phyloP scores from a whole-genome alignment of 1,284 basidiomycete species.

The Leccinum griseonigrum region DNA sequence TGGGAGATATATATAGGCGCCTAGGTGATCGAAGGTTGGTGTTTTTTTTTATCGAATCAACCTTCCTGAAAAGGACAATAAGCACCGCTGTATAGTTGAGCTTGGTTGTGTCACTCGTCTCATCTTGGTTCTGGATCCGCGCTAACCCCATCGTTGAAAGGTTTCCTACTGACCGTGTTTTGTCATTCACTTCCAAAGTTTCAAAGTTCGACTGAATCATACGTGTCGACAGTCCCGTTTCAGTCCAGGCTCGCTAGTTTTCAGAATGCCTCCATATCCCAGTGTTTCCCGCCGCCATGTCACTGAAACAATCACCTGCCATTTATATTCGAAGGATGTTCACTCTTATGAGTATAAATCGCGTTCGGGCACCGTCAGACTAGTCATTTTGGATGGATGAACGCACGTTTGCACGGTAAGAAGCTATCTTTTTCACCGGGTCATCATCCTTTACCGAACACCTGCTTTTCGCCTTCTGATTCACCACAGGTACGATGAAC shows the following conservation, averaged over 20 bases:
- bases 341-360: background rate
- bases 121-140: background rate
- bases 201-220: conserved; percentile 5
- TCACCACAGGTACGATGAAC: conserved; percentile 61
- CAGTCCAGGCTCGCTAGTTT: background rate
- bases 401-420: conserved; percentile 46
- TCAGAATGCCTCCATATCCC: conserved; percentile 11
- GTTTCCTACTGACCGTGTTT: background rate
- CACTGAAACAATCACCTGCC: background rate
- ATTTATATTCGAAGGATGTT: conserved; percentile 5
- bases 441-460: conserved; percentile 3
- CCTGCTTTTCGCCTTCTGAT: background rate
- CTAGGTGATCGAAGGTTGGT: background rate
- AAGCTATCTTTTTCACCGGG: conserved; percentile 1
- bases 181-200: conserved; percentile 14
- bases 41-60: background rate
- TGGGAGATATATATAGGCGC: background rate
- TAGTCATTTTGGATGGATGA: background rate
- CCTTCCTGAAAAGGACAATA: background rate
- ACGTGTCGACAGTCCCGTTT: background rate
- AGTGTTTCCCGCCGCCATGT: conserved; percentile 12
- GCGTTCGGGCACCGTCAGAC: background rate
- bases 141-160: background rate
- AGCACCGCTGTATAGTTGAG: background rate
- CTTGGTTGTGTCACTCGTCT: background rate